Evolutionary conservation across 129 eudicot species (phyloP).

Genomic region (Artemisia annua): DNA sequence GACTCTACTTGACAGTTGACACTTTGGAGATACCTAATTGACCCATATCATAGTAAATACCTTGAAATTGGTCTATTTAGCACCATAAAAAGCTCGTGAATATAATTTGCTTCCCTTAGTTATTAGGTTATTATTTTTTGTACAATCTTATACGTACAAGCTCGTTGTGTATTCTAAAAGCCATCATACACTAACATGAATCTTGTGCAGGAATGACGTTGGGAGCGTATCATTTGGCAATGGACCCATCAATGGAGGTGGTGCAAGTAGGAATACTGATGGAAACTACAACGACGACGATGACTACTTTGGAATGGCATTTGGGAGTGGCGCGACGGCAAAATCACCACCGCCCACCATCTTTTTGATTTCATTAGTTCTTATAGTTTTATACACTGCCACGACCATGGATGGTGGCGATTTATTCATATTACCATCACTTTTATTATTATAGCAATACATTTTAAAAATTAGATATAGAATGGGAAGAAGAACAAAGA

Average conservation of each 20-base stretch:
- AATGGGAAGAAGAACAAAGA: neutral
- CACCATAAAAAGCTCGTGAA: too few species aligned
- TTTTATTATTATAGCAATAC: conserved; percentile 13
- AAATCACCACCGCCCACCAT: conserved; percentile 23
- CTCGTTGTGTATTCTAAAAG: neutral
- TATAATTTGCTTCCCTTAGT: too few species aligned
- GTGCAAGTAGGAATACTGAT: conserved; percentile 27
- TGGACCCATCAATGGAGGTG: conserved; percentile 41
- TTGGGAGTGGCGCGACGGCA: conserved; percentile 22
- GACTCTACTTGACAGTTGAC: too few species aligned
- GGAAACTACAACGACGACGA: conserved; percentile 26
- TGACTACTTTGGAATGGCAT: conserved; percentile 2
- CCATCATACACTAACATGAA: neutral
- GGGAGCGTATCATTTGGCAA: conserved; percentile 43
- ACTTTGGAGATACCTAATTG: too few species aligned
- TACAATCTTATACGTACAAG: too few species aligned
- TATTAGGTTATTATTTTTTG: too few species aligned
- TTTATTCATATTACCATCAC: conserved; percentile 17
- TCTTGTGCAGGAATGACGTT: conserved; percentile 32
- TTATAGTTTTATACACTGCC: conserved; percentile 12
- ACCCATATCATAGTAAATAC: too few species aligned
- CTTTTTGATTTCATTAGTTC: conserved; percentile 27
- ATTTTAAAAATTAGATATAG: neutral
- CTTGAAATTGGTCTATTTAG: too few species aligned
- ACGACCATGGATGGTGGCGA: conserved; percentile 12